Percentiles rank a stretch among this genome's conserved stretches.
Evolutionary conservation across 352 stramenopile species (phyloP).

Genomic region (Saprolegnia diclina): DNA sequence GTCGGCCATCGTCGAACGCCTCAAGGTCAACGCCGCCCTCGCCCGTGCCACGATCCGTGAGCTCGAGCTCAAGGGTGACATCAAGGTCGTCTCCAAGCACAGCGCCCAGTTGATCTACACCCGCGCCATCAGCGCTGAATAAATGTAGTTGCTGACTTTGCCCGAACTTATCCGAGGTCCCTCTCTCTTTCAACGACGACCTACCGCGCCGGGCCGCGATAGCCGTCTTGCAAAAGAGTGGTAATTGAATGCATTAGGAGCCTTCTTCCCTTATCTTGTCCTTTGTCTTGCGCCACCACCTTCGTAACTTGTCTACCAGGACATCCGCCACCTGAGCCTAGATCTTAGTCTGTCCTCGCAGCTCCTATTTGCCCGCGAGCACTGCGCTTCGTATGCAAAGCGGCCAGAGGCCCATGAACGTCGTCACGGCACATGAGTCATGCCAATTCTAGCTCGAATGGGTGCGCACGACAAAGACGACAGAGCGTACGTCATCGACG

Average conservation of each 20-base stretch:
- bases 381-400: too few relatives aligned
- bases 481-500: too few relatives aligned
- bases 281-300: neutral
- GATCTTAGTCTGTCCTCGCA: too few relatives aligned
- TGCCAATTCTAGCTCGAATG: too few relatives aligned
- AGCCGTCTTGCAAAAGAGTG: neutral
- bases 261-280: neutral
- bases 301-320: neutral
- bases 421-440: too few relatives aligned
- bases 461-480: too few relatives aligned
- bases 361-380: too few relatives aligned
- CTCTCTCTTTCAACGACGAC: too few relatives aligned
- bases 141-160: constrained; percentile 12
- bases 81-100: constrained; percentile 93
- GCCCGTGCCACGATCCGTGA: constrained; percentile 95
- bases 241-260: neutral
- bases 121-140: constrained; percentile 75
- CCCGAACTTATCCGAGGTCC: neutral
- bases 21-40: constrained; percentile 98
- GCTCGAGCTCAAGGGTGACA: constrained; percentile 94
- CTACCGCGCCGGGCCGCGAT: neutral
- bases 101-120: constrained; percentile 99
- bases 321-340: neutral
- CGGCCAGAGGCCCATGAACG: too few relatives aligned
- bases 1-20: constrained; percentile 96